Conservation (phyloP, 345 rosid species). For the Jatropha curcas region DNA sequence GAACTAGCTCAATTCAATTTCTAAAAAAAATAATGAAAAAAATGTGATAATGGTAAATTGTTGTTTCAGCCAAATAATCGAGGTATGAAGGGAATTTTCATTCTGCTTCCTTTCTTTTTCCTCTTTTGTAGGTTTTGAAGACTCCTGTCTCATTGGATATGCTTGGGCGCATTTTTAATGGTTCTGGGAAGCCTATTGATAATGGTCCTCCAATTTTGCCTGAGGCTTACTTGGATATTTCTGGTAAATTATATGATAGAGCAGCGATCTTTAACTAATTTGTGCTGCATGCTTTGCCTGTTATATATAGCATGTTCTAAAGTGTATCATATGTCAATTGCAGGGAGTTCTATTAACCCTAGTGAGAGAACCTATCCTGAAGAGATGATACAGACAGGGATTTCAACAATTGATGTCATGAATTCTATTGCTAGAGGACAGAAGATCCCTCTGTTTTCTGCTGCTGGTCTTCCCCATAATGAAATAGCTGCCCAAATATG, state of each 20-base stretch:
- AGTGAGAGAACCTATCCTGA: conserved; percentile 99
- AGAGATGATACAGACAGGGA: conserved; percentile 98
- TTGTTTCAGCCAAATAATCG: not conserved
- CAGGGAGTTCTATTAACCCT: conserved; percentile 96
- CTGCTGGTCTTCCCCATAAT: conserved; percentile 99
- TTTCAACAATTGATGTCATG: conserved; percentile 97
- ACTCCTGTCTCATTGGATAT: conserved; percentile 93
- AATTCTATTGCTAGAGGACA: conserved; percentile 98
- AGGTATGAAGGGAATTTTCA: not conserved
- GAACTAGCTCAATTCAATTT: not conserved
- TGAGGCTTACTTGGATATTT: conserved; percentile 91
- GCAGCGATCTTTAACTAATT: not conserved
- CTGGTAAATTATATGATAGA: conserved; percentile 48
- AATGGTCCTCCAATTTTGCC: conserved; percentile 94
- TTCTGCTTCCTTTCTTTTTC: not conserved
- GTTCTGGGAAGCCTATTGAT: conserved; percentile 96
- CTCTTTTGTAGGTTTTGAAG: conserved; percentile 66
- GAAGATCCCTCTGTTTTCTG: conserved; percentile 96
- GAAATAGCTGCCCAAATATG: conserved; percentile 99
- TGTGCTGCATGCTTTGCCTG: conserved; percentile 11
- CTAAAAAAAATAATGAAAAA: not conserved
- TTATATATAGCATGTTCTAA: not conserved
- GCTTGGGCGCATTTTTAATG: conserved; percentile 96
- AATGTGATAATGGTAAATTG: not conserved
- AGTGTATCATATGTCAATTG: conserved; percentile 5